These are phyloP conservation scores for Cydonia oblonga DNA, from an alignment of 331 rosid species.

Conservation along the genomic window DNA sequence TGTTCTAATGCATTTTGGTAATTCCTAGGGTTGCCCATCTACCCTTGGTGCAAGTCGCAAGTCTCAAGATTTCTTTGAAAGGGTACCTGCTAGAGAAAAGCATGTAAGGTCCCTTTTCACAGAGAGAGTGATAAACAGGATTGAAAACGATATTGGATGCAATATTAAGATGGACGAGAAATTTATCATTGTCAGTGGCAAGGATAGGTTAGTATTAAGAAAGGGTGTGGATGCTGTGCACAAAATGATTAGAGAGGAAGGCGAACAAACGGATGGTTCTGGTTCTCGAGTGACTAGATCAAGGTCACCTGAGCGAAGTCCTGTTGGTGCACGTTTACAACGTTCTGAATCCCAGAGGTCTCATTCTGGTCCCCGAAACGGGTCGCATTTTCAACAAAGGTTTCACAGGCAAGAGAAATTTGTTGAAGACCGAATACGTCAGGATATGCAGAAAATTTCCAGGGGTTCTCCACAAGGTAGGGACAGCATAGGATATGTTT, in stretches of 20 bases:
- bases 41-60: constrained; percentile 94
- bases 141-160: constrained; percentile 87
- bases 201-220: constrained; percentile 68
- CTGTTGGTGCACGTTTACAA: constrained; percentile 49
- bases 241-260: constrained; percentile 71
- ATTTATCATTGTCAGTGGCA: constrained; percentile 84
- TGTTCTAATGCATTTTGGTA: constrained; percentile 5
- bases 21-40: constrained; percentile 83
- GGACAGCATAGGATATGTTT: constrained; percentile 81
- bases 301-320: constrained; percentile 90
- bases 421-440: constrained; percentile 67
- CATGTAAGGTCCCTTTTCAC: constrained; percentile 63
- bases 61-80: constrained; percentile 92
- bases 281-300: constrained; percentile 59
- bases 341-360: constrained; percentile 71
- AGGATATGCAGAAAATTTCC: constrained; percentile 59
- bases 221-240: constrained; percentile 98
- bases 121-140: constrained; percentile 62
- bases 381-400: constrained; percentile 62
- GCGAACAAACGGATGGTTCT: constrained; percentile 56
- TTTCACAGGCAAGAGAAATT: constrained; percentile 76
- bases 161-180: constrained; percentile 91
- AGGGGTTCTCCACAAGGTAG: constrained; percentile 98
- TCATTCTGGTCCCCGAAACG: constrained; percentile 56
- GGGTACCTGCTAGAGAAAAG: constrained; percentile 89